Base-by-base conservation (phyloP, 2,329 filamentous ascomycete genomes). In the Penicillium sp. region DNA sequence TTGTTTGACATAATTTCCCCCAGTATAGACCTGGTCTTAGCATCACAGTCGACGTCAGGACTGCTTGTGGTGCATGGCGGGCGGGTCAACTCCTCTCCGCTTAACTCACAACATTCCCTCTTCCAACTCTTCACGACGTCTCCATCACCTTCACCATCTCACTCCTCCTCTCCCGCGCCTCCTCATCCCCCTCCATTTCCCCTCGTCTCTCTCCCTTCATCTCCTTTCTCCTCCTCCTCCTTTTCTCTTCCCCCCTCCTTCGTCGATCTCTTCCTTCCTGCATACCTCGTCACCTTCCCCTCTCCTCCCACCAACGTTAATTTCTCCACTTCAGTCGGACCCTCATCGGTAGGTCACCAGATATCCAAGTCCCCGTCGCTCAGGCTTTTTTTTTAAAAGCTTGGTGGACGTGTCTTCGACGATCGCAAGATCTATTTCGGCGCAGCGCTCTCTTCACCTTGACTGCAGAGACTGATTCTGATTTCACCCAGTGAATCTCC, bases 251-350 rank as follows among this genome's bases (percentile, higher is more conserved):
- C 40, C 50, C 44, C 54, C 40, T 56, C 54, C 54, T 49, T 56
- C 56, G 50, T 62, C 45, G 19, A 47, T 53, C 60, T 60, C 65
- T 63, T 58, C 51, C 64, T 53, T 51, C 61, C 51, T 60, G 54
- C 56, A 38, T 51, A 47, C 55, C 59, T 57, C 62, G 45, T 65
- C 57, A 65, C 64, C 60, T 66, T 67, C 61, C 63, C 61, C 59
- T 62, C 55, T 60, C 15, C 50, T 54, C 38, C 59, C 64, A 61
- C 62, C 67, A 68, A 63, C 64, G 64, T 57, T 56, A 64, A 66
- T 65, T 68, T 68, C 68, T 70, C 68, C 68, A 70, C 68, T 65
- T 68, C 57, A 64, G 61, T 64, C 58, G 56, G 64, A 63, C 64
- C 60, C 67, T 70, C 65, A 55, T 66, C 66, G 64, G 68, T 70